A percentile compares a stretch with the other conserved stretches of the same genome.
Conservation (phyloP, 495 filamentous ascomycete species). For the Ramalina peruviana region DNA sequence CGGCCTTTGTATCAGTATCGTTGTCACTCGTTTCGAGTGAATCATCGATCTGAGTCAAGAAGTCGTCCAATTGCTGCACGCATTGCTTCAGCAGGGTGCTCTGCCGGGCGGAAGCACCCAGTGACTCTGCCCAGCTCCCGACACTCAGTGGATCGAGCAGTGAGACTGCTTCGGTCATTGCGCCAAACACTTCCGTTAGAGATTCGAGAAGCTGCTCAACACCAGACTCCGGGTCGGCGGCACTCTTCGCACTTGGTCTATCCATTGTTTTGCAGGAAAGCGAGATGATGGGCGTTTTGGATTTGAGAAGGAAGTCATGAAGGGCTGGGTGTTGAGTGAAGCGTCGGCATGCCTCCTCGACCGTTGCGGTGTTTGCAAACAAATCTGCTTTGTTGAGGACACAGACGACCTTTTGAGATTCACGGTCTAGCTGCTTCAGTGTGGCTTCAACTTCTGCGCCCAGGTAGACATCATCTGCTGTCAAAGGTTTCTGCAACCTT, state of each 20-base stretch:
- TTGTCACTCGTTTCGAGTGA: no score
- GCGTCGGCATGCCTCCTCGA: background rate
- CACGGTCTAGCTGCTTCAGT: conserved; percentile 3
- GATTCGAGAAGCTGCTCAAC: conserved; percentile 54
- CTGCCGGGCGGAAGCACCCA: conserved; percentile 85
- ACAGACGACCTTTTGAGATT: conserved; percentile 37
- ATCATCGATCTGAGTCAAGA: conserved; percentile 32
- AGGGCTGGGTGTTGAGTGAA: background rate
- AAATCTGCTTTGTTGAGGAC: conserved; percentile 39
- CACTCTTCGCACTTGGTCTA: background rate
- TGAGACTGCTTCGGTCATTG: conserved; percentile 50
- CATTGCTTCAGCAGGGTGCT: conserved; percentile 66
- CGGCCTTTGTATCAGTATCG: background rate
- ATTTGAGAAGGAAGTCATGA: background rate
- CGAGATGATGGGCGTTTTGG: conserved; percentile 27
- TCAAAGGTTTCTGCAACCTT: conserved; percentile 24
- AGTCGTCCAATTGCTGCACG: conserved; percentile 50
- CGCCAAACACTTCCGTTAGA: conserved; percentile 52
- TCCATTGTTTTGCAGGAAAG: conserved; percentile 51
- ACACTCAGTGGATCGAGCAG: conserved; percentile 18
- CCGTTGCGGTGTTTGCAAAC: conserved; percentile 2
- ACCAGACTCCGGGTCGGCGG: conserved; percentile 33
- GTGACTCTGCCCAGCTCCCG: conserved; percentile 58
- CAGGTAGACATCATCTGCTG: conserved; percentile 23
- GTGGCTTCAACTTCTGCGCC: conserved; percentile 11